A percentile compares a stretch with the other conserved stretches of the same genome.
These are phyloP conservation scores for Cercospora sp. DNA, from an alignment of 2,329 filamentous ascomycete species.

Conservation along the genomic window DNA sequence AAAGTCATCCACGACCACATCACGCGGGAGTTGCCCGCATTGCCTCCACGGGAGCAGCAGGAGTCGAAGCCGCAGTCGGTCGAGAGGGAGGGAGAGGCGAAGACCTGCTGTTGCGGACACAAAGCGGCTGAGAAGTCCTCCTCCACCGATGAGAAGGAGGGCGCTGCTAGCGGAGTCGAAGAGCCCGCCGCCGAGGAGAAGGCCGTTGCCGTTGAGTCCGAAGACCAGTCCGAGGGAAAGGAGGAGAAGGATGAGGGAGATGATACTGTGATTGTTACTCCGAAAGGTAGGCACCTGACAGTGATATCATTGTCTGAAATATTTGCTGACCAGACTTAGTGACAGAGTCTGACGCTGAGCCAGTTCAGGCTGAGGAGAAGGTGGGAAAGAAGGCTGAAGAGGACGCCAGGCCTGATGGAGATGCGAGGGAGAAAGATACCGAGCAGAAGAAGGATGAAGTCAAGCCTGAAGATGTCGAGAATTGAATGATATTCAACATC, in stretches of 20 bases:
- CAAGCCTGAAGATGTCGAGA: not conserved
- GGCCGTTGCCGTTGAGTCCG: slow-evolving; percentile 7
- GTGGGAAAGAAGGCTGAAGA: not conserved
- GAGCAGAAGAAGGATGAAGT: not conserved
- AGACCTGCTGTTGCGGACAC: not conserved
- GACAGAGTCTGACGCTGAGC: not conserved
- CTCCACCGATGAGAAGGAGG: slow-evolving; percentile 1
- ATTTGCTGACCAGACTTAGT: not conserved
- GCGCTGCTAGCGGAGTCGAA: not conserved
- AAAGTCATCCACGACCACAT: slow-evolving; percentile 7
- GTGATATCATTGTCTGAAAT: too few relatives aligned
- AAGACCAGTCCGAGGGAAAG: slow-evolving; percentile 5
- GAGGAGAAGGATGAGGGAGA: slow-evolving; percentile 12
- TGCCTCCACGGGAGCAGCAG: not conserved
- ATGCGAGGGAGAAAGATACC: not conserved
- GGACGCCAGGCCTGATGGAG: not conserved
- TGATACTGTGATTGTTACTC: slow-evolving; percentile 14
- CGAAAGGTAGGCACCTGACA: not conserved
- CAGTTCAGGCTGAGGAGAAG: not conserved
- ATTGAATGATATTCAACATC: not conserved
- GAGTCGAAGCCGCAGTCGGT: slow-evolving; percentile 5
- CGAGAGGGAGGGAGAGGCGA: slow-evolving; percentile 1
- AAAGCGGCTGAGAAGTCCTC: slow-evolving; percentile 6
- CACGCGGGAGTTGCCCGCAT: slow-evolving; percentile 2
- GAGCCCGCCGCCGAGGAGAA: slow-evolving; percentile 2